Conservation (phyloP, 2,329 filamentous ascomycete species). For the Blastomyces gilchristii region DNA sequence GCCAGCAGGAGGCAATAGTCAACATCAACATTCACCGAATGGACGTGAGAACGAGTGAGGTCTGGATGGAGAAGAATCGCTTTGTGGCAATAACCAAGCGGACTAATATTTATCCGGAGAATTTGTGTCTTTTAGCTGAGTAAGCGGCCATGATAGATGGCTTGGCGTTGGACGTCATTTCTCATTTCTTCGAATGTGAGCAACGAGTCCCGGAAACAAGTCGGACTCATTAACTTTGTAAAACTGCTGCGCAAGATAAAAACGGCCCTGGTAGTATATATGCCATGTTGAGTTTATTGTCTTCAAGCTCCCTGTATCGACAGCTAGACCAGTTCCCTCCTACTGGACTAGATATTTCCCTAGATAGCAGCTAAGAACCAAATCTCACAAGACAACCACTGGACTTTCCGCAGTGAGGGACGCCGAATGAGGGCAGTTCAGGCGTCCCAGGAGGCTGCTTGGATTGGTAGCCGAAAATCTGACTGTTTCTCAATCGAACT, state of each 20-base stretch:
- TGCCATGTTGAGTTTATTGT: not conserved
- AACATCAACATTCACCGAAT: not conserved
- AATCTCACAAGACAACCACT: not conserved
- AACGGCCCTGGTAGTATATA: not conserved
- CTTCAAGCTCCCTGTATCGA: not conserved
- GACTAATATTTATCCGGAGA: not conserved
- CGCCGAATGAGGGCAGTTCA: not conserved
- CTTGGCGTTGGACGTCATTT: not conserved
- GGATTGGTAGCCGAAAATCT: not conserved
- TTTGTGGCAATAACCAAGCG: not conserved
- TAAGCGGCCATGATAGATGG: not conserved
- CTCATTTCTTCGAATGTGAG: no score
- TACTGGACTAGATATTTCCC: not conserved
- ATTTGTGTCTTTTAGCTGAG: not conserved
- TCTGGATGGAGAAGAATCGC: no score
- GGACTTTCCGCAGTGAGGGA: not conserved
- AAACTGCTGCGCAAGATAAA: not conserved
- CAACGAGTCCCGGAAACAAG: not conserved
- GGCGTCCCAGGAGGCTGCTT: not conserved
- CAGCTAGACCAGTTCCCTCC: not conserved
- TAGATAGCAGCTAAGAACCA: not conserved
- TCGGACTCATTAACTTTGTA: not conserved
- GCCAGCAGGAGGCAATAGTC: not conserved
- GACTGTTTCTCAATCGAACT: not conserved
- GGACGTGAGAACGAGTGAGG: no score